Evolutionary conservation across 2,329 filamentous ascomycete genomes (phyloP), one percentile per base, ranked within the genome.

Genomic region (Diaporthe sp.): DNA sequence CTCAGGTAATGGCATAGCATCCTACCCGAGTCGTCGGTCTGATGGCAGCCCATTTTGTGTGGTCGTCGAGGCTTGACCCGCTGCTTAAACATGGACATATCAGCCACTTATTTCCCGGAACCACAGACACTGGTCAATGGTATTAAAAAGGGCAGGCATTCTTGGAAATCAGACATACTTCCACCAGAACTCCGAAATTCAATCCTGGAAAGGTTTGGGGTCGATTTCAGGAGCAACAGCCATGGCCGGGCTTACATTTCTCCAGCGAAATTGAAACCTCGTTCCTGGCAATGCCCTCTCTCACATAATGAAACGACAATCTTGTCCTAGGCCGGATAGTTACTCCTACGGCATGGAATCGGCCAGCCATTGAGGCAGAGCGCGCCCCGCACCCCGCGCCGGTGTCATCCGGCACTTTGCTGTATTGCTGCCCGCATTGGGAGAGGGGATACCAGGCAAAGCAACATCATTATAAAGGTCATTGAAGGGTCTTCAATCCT

Each of bases 351-450:
- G 46, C 49, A 42, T 69, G 31, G 34, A 31, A 28, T n/a, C 65
- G 51, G n/a, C 65, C 46, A 22, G n/a, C 65, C 65, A 69, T 55
- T 42, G n/a, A 69, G 31, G 34, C n/a, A 55, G 34, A 31, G 65
- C 34, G 49, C 44, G 28, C 73, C 73, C 73, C 73, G 73, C 73
- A 75, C 73, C 73, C 73, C 73, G 68, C 49, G 49, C n/a, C 34
- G 2, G 6, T 69, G 46, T 44, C 67, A 58, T 59, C 44, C 73
- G 73, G 73, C 73, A 75, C 59, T 58, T 72, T 39, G 34, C 28
- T 28, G 19, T 55, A 17, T 19, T 37, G 42, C 4, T 39, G 39
- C 42, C 37, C 37, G 49, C 55, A 25, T 44, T 28, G 4, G 65
- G 55, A 42, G 19, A 49, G 49, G 10, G n/a, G 31, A 31, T 5